Conservation (phyloP, 306 rosid genomes). For the Morella rubra region DNA sequence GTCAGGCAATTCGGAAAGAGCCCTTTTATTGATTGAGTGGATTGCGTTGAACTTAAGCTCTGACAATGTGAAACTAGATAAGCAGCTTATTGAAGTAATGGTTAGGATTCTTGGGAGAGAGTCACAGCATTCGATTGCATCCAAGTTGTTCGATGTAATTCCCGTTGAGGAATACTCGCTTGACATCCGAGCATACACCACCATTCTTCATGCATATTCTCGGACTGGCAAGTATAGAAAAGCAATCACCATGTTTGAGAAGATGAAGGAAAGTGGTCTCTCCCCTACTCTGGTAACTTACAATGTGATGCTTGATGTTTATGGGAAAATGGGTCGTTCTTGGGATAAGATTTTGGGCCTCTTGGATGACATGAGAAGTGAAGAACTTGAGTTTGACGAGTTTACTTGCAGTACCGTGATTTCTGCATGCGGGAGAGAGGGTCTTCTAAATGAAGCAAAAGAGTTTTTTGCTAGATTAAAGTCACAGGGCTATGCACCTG, state of each 20-base stretch:
- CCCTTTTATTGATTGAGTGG: slow-evolving; percentile 83
- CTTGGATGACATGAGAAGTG: slow-evolving; percentile 73
- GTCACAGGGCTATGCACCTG: slow-evolving; percentile 68
- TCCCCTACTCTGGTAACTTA: slow-evolving; percentile 89
- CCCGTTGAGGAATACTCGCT: slow-evolving; percentile 73
- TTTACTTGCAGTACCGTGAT: slow-evolving; percentile 94
- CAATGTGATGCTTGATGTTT: slow-evolving; percentile 93
- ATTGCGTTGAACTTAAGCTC: slow-evolving; percentile 43
- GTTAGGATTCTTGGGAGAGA: slow-evolving; percentile 81
- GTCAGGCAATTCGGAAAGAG: slow-evolving; percentile 78
- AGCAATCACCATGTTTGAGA: slow-evolving; percentile 67
- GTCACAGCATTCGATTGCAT: slow-evolving; percentile 80
- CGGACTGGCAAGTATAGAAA: slow-evolving; percentile 69
- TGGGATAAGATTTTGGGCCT: slow-evolving; percentile 71
- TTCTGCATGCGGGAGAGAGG: slow-evolving; percentile 90
- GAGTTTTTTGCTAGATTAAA: slow-evolving; percentile 65
- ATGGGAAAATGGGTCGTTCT: slow-evolving; percentile 95
- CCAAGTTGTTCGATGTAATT: slow-evolving; percentile 72
- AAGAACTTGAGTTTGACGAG: slow-evolving; percentile 77
- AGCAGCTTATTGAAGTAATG: slow-evolving; percentile 66
- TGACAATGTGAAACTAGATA: slow-evolving; percentile 54
- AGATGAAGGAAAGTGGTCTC: slow-evolving; percentile 66
- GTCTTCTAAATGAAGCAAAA: slow-evolving; percentile 79
- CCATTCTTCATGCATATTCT: slow-evolving; percentile 73
- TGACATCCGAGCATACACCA: slow-evolving; percentile 75